Conservation (phyloP, 2,329 filamentous ascomycete species). For the Fusarium cicatricum region DNA sequence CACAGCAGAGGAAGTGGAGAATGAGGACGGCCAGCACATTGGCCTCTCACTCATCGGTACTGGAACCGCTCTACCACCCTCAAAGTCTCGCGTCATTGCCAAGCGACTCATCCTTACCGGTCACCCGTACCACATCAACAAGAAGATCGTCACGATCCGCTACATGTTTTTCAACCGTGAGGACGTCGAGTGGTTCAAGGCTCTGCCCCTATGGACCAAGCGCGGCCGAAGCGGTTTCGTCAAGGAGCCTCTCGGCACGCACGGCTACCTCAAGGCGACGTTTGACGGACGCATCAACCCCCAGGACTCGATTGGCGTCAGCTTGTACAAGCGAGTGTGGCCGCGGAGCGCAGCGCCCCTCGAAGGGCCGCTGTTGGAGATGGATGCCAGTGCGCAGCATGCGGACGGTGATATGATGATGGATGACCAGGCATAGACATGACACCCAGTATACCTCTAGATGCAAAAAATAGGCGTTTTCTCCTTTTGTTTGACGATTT, state of each 20-base stretch:
- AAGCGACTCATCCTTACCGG: slow-evolving; percentile 95
- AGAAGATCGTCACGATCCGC: slow-evolving; percentile 92
- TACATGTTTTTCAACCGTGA: slow-evolving; percentile 99
- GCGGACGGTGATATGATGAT: slow-evolving; percentile 48
- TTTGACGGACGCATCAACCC: slow-evolving; percentile 97
- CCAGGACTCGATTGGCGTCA: slow-evolving; percentile 91
- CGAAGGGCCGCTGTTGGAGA: slow-evolving; percentile 53
- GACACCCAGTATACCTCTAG: slow-evolving; percentile 43
- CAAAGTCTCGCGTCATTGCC: slow-evolving; percentile 80
- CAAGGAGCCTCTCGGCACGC: slow-evolving; percentile 93
- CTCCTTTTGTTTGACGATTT: slow-evolving; percentile 12
- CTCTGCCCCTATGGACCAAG: slow-evolving; percentile 92
- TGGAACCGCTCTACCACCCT: slow-evolving; percentile 84
- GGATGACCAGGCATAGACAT: slow-evolving; percentile 44
- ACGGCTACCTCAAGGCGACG: slow-evolving; percentile 99
- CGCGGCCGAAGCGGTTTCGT: slow-evolving; percentile 87
- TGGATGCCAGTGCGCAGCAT: slow-evolving; percentile 31
- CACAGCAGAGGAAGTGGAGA: slow-evolving; percentile 52
- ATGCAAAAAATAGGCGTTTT: slow-evolving; percentile 41
- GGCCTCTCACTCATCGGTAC: slow-evolving; percentile 80
- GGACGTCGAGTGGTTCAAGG: slow-evolving; percentile 98
- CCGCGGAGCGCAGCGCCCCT: slow-evolving; percentile 71
- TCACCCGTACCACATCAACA: slow-evolving; percentile 98
- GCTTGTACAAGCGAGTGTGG: slow-evolving; percentile 86
- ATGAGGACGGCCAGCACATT: slow-evolving; percentile 53